Conservation (phyloP, 306 rosid species). For the Calophaca sinica region DNA sequence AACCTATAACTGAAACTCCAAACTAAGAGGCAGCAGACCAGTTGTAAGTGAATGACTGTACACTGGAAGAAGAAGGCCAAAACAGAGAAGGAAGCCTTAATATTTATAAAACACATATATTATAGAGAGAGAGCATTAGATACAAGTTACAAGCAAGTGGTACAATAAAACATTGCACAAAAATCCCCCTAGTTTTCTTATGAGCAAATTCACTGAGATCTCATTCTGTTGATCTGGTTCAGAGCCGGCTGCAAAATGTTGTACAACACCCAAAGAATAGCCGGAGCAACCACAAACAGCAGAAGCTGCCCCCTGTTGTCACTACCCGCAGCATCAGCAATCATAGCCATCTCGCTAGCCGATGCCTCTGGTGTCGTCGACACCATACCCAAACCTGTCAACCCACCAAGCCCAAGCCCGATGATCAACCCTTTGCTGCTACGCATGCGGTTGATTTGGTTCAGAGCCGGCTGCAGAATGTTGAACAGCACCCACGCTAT, state of each 20-base stretch:
- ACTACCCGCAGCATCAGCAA: constrained; percentile 62
- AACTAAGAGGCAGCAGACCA: too few species aligned
- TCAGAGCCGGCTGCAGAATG: constrained; percentile 88
- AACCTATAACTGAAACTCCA: too few species aligned
- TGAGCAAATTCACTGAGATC: constrained; percentile 49
- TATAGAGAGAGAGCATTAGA: constrained; percentile 11
- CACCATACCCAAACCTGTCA: constrained; percentile 59
- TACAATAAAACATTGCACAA: constrained; percentile 13
- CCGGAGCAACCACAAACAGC: constrained; percentile 82
- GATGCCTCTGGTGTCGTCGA: constrained; percentile 58
- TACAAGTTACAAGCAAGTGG: constrained; percentile 49
- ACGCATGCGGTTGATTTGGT: constrained; percentile 80
- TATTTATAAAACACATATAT: background rate
- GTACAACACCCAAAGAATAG: constrained; percentile 82
- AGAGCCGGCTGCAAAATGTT: constrained; percentile 93
- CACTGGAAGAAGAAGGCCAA: too few species aligned
- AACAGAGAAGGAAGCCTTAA: too few species aligned
- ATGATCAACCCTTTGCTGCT: constrained; percentile 62
- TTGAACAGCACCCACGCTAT: constrained; percentile 94
- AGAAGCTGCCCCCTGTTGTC: constrained; percentile 84
- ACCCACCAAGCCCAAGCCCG: constrained; percentile 35
- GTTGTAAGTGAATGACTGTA: too few species aligned
- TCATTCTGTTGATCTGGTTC: constrained; percentile 90
- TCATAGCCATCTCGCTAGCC: constrained; percentile 62
- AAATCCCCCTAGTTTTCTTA: too few species aligned